These are phyloP conservation scores for Guyanaporus albipodus DNA, from an alignment of 768 basidiomycete species.

Conservation along the genomic window DNA sequence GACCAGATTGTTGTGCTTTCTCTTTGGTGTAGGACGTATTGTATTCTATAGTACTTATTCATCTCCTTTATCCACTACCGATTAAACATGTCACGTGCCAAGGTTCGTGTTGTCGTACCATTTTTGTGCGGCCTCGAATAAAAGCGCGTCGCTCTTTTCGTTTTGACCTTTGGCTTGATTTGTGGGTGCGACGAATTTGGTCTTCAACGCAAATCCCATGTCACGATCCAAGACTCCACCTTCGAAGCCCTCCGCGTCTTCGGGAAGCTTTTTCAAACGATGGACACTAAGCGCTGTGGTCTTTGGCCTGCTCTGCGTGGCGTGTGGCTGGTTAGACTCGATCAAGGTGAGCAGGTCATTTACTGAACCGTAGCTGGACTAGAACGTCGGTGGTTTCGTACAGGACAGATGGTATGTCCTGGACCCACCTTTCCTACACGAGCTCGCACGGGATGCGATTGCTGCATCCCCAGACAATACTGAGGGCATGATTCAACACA, in stretches of 20 bases:
- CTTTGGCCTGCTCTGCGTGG: conserved; percentile 28
- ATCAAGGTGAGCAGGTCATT: too few relatives aligned
- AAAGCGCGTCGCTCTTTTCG: not conserved
- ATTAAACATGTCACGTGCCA: too few relatives aligned
- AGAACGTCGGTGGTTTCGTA: not conserved
- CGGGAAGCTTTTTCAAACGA: conserved; percentile 19
- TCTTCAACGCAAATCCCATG: not conserved
- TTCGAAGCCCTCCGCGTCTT: not conserved
- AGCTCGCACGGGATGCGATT: conserved; percentile 73
- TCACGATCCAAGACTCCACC: not conserved
- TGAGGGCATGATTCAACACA: conserved; percentile 72
- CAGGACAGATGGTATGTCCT: conserved; percentile 89
- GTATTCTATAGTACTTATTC: conserved; percentile 33
- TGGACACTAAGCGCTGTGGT: conserved; percentile 32
- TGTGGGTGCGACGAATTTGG: not conserved
- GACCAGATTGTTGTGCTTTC: conserved; percentile 17
- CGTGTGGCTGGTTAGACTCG: conserved; percentile 52
- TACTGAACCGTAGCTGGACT: too few relatives aligned
- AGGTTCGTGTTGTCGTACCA: conserved; percentile 1
- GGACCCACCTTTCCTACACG: conserved; percentile 65
- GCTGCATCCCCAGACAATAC: conserved; percentile 60
- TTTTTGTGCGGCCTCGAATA: not conserved
- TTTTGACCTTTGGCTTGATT: not conserved
- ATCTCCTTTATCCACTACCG: conserved; percentile 9
- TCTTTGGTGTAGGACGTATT: conserved; percentile 27